phyloP scores from a whole-genome alignment of 768 basidiomycete species.

The Tricholoma matsutake region DNA sequence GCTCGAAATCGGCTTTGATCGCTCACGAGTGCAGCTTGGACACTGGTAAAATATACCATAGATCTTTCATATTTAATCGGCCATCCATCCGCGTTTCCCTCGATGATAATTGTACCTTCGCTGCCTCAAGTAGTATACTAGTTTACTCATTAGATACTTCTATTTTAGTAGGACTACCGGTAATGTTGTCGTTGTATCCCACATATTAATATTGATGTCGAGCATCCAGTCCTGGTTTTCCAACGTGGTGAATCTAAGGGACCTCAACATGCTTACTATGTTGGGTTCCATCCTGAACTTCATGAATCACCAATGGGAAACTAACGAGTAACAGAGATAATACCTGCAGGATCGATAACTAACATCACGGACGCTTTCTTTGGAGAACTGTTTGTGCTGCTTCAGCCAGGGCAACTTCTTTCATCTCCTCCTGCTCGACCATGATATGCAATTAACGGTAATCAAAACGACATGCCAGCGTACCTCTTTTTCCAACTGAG shows the following conservation, averaged over 20 bases:
- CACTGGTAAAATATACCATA: conserved; percentile 51
- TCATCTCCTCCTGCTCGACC: conserved; percentile 32
- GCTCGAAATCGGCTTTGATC: conserved; percentile 66
- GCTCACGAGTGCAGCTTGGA: conserved; percentile 44
- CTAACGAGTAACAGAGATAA: not conserved
- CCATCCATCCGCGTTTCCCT: not conserved
- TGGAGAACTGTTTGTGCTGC: conserved; percentile 34
- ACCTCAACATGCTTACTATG: not conserved
- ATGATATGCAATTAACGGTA: not conserved
- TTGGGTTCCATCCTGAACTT: not conserved
- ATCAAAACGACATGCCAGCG: conserved; percentile 3
- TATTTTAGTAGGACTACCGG: not conserved
- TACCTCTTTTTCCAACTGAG: conserved; percentile 28
- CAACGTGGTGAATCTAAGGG: not conserved
- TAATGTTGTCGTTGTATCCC: not conserved
- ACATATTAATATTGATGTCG: not conserved
- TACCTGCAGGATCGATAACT: not conserved
- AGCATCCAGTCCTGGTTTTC: not conserved
- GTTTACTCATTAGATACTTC: not conserved
- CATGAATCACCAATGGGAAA: not conserved
- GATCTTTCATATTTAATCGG: not conserved
- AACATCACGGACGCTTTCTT: conserved; percentile 8
- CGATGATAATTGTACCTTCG: not conserved
- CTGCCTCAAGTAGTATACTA: not conserved
- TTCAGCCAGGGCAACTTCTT: conserved; percentile 39